phyloP scores from a whole-genome alignment of 2,329 filamentous ascomycete genomes.

The Helicocarpus griseus region DNA sequence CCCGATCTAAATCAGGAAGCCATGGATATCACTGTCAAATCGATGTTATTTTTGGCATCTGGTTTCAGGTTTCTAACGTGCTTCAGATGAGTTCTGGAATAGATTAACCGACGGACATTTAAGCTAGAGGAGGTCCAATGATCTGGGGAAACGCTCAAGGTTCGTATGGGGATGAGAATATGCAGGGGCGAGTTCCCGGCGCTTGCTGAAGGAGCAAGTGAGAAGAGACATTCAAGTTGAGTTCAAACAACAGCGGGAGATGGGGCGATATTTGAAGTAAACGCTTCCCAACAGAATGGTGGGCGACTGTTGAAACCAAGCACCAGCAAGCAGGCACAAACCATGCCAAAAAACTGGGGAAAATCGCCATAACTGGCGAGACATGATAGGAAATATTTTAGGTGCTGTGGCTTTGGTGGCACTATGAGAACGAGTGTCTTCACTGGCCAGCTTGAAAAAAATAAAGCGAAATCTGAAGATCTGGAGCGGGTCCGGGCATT shows the following conservation, averaged over 20 bases:
- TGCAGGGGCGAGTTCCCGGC: neutral
- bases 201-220: constrained; percentile 6
- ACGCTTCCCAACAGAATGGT: neutral
- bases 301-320: constrained; percentile 1
- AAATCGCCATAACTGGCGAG: neutral
- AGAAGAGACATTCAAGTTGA: neutral
- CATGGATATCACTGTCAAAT: neutral
- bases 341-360: neutral
- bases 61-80: neutral
- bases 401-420: neutral
- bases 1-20: neutral
- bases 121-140: neutral
- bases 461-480: neutral
- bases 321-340: neutral
- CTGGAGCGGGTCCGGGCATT: neutral
- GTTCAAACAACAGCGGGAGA: neutral
- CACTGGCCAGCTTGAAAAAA: neutral
- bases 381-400: neutral
- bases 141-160: neutral
- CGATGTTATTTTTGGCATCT: constrained; percentile 2
- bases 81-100: neutral
- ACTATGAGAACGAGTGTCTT: neutral
- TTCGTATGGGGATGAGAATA: neutral
- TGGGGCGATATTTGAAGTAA: constrained; percentile 1
- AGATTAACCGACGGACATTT: neutral